Base-by-base conservation (phyloP, 1,284 basidiomycete genomes). In the Trametes polyzona region DNA sequence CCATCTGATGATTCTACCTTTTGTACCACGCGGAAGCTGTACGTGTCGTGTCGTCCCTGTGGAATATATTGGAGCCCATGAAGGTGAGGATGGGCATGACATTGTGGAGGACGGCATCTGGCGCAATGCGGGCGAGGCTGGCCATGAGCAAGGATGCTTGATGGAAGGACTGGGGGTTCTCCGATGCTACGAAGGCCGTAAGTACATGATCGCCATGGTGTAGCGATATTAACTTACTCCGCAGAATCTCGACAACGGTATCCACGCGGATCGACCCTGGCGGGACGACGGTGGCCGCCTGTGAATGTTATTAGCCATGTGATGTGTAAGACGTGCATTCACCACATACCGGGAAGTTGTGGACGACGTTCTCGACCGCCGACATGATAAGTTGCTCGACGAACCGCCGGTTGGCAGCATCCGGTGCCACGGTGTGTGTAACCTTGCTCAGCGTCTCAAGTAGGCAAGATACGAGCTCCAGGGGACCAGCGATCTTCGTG, bases 21-120 rank as follows among this genome's bases (percentile, higher is more conserved):
- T 71, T 98, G 95, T 11, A 99, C 93, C 4, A 99, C 95, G 27
- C 88, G 86, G 77, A 98, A 96, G 69, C 92, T 96, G 75, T 96
- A 96, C 0, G 91, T 86, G 70, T 99, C 97, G 69, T 99, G 97
- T 43, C 96, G 83, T n/a, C n/a, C n/a, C n/a, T n/a, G 71, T 98
- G 95, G 76, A 99, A 90, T 21, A 98, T 89, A 58, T 95, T 95
- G 8, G 94, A 92, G 26, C 97, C 96, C 90, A 99, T 98, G 76
- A 98, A 99, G 0, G 96, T 98, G 77, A 99, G 98, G 55, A 99
- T 90, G 6, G 97, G 96, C 95, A 99, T 98, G 58, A 98, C 84
- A 67, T 97, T 95, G 71, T 94, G 94, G 27, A 98, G 79, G 14
- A 97, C 93, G 8, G 93, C 90, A 57, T 96, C 94, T 0, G 96